phyloP scores from a whole-genome alignment of 352 stramenopile species.

The Globisporangium viniferum region DNA sequence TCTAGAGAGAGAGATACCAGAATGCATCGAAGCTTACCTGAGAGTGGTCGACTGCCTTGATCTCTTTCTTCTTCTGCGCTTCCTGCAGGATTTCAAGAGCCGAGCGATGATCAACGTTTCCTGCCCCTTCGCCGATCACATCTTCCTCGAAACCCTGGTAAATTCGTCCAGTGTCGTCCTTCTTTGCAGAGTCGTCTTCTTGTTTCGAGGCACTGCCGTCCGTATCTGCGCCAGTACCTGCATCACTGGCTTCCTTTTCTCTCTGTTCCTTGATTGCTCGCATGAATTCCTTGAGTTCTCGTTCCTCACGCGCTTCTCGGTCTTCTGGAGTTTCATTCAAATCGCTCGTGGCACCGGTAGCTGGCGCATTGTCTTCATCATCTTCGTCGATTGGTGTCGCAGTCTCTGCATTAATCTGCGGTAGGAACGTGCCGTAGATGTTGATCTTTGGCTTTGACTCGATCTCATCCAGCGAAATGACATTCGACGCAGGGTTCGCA shows the following conservation, averaged over 20 bases:
- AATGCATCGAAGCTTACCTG: slow-evolving; percentile 25
- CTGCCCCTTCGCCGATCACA: slow-evolving; percentile 75
- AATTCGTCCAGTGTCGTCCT: slow-evolving; percentile 71
- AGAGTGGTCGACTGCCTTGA: slow-evolving; percentile 96
- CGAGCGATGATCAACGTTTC: slow-evolving; percentile 71
- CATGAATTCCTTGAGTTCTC: slow-evolving; percentile 87
- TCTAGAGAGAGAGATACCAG: not conserved
- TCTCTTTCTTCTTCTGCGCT: slow-evolving; percentile 91
- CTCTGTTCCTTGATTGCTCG: slow-evolving; percentile 72
- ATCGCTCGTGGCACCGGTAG: slow-evolving; percentile 18
- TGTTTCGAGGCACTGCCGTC: slow-evolving; percentile 10
- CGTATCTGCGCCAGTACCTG: not conserved
- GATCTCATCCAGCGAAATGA: slow-evolving; percentile 85
- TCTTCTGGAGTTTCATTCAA: slow-evolving; percentile 53
- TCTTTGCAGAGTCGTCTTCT: slow-evolving; percentile 31
- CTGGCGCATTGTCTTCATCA: not conserved
- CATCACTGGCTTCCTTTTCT: slow-evolving; percentile 38
- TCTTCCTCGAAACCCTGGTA: slow-evolving; percentile 87
- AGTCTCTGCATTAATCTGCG: slow-evolving; percentile 21
- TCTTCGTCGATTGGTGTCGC: slow-evolving; percentile 16
- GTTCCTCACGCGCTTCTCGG: slow-evolving; percentile 70
- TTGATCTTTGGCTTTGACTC: slow-evolving; percentile 73
- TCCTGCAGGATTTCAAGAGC: slow-evolving; percentile 91
- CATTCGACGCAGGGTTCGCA: slow-evolving; percentile 63
- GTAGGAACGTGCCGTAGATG: slow-evolving; percentile 85